These are phyloP conservation scores for Neonectria hederae DNA, from an alignment of 2,329 filamentous ascomycete species.

Conservation along the genomic window DNA sequence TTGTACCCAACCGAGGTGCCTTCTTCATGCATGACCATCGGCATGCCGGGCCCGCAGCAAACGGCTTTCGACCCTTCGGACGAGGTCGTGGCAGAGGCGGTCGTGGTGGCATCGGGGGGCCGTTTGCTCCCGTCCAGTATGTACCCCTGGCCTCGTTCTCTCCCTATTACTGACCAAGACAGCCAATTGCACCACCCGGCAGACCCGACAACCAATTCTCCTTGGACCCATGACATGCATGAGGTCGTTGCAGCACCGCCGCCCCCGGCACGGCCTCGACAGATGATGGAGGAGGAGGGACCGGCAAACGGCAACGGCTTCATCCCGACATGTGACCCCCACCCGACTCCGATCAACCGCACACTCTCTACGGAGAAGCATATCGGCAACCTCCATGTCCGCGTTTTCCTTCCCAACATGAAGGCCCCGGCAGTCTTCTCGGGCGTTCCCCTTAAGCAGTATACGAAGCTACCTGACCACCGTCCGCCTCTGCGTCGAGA, in stretches of 20 bases:
- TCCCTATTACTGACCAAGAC: constrained; percentile 39
- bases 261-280: constrained; percentile 53
- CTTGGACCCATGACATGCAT: constrained; percentile 96
- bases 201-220: constrained; percentile 74
- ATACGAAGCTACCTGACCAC: constrained; percentile 94
- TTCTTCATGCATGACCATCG: constrained; percentile 98
- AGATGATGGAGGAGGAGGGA: constrained; percentile 57
- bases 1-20: constrained; percentile 91
- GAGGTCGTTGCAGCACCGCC: constrained; percentile 67
- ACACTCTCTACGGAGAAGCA: constrained; percentile 85
- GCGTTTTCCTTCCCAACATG: constrained; percentile 83
- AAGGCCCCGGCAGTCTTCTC: constrained; percentile 75
- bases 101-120: constrained; percentile 67
- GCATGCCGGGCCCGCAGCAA: constrained; percentile 78
- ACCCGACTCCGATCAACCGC: constrained; percentile 74
- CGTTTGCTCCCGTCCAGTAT: constrained; percentile 71
- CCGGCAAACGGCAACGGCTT: constrained; percentile 64
- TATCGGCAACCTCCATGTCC: constrained; percentile 85
- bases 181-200: constrained; percentile 56
- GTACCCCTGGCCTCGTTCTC: constrained; percentile 46
- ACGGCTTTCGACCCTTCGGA: constrained; percentile 78
- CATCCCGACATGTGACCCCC: constrained; percentile 66
- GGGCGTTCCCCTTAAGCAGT: constrained; percentile 83
- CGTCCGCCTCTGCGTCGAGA: constrained; percentile 92
- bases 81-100: constrained; percentile 71